These are phyloP conservation scores for Dentipellis fragilis DNA, from an alignment of 768 basidiomycete species.

Conservation along the genomic window DNA sequence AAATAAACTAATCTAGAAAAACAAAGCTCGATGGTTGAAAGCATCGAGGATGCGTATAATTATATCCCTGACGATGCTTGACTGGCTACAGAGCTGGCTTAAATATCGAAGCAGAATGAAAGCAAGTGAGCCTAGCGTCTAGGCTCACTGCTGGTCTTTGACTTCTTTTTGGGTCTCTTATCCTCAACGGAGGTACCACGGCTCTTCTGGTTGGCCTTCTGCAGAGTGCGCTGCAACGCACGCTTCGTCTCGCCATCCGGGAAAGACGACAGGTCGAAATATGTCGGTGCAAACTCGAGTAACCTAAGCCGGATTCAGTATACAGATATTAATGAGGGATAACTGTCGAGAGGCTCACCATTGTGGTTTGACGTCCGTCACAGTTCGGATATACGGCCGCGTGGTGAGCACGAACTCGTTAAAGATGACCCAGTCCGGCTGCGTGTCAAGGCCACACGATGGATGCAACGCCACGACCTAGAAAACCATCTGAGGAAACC, in stretches of 20 bases:
- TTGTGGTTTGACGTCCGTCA: slow-evolving; percentile 77
- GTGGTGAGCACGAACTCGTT: slow-evolving; percentile 95
- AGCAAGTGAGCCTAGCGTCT: not conserved
- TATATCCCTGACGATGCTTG: too few species aligned
- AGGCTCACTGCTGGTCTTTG: not conserved
- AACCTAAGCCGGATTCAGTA: slow-evolving; percentile 32
- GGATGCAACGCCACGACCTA: slow-evolving; percentile 73
- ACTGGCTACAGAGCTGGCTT: not conserved
- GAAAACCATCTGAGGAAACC: not conserved
- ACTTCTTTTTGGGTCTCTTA: not conserved
- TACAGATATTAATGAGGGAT: not conserved
- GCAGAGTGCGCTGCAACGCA: slow-evolving; percentile 20
- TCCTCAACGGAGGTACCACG: not conserved
- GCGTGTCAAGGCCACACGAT: slow-evolving; percentile 76
- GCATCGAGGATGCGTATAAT: too few species aligned
- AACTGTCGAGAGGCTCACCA: slow-evolving; percentile 43
- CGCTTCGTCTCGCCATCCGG: slow-evolving; percentile 64
- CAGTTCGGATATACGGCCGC: slow-evolving; percentile 80
- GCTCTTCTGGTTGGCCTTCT: not conserved
- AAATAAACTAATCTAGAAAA: too few species aligned
- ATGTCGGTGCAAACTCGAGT: slow-evolving; percentile 48
- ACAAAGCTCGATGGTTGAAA: too few species aligned
- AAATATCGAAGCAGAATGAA: not conserved
- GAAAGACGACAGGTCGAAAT: slow-evolving; percentile 63
- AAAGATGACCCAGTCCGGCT: slow-evolving; percentile 88